Evolutionary conservation across 2,329 filamentous ascomycete genomes (phyloP).

Genomic region (Pyricularia pennisetigena): DNA sequence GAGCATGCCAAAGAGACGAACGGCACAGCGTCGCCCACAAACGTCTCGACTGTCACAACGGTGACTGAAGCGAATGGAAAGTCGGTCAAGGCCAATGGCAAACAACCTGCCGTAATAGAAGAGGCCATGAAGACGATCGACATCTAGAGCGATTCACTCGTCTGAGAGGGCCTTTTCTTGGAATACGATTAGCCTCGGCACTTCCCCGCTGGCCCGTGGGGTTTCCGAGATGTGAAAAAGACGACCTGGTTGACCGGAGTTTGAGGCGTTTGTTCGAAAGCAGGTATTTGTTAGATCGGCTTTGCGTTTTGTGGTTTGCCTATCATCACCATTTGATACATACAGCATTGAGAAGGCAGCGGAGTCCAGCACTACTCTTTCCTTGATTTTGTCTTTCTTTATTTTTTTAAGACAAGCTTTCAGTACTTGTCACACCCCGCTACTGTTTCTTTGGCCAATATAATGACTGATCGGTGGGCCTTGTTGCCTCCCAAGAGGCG

Average conservation of each 20-base stretch:
- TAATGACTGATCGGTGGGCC: background rate
- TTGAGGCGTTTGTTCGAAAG: background rate
- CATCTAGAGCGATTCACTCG: conserved; percentile 30
- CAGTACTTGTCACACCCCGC: background rate
- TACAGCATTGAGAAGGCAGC: conserved; percentile 1
- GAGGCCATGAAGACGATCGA: conserved; percentile 53
- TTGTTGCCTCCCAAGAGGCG: background rate
- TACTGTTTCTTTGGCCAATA: background rate
- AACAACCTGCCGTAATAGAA: conserved; percentile 32
- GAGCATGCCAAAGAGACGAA: conserved; percentile 4
- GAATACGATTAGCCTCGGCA: background rate
- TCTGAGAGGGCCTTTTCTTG: conserved; percentile 2
- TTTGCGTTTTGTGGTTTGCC: background rate
- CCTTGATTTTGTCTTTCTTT: background rate
- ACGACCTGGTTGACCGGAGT: background rate
- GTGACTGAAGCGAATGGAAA: conserved; percentile 26
- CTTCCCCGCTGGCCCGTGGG: background rate
- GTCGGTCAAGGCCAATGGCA: conserved; percentile 29
- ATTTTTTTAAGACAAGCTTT: background rate
- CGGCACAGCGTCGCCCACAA: background rate
- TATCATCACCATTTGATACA: background rate
- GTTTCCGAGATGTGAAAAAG: background rate
- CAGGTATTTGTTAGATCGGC: background rate
- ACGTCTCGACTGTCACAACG: conserved; percentile 10
- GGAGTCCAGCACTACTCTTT: background rate